Conservation (phyloP, 2,329 filamentous ascomycete genomes). For the Aspergillus viridinutans region DNA sequence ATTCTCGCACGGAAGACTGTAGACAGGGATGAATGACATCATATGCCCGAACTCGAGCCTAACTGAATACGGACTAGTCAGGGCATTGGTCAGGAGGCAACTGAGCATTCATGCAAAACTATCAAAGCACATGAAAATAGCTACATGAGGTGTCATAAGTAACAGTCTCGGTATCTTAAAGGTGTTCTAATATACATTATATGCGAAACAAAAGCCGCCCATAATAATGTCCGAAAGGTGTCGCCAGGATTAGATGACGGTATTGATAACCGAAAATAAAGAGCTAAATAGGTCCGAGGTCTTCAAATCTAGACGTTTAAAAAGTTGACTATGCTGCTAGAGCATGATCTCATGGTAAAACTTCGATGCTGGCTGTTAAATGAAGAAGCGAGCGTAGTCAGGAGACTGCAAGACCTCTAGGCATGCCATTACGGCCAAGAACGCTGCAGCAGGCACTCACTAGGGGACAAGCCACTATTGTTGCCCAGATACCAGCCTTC, state of each 20-base stretch:
- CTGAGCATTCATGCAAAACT: too few species aligned
- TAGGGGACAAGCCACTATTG: constrained; percentile 27
- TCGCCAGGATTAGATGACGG: not conserved
- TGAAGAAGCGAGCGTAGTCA: not conserved
- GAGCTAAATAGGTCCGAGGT: not conserved
- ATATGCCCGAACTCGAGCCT: not conserved
- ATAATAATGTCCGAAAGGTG: not conserved
- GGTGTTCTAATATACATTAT: not conserved
- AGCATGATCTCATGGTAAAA: not conserved
- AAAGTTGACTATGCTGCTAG: not conserved
- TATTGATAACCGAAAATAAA: not conserved
- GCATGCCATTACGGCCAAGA: constrained; percentile 11
- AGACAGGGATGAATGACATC: not conserved
- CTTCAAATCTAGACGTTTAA: not conserved
- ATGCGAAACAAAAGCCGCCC: not conserved
- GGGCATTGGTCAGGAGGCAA: not conserved
- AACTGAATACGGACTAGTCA: not conserved
- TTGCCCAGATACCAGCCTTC: constrained; percentile 62
- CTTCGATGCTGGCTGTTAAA: not conserved
- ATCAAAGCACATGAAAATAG: not conserved
- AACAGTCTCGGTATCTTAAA: not conserved
- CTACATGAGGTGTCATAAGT: not conserved
- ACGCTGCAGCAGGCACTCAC: constrained; percentile 31
- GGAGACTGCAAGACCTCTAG: constrained; percentile 6
- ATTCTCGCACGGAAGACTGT: too few species aligned